These are phyloP conservation scores for Plasmodium vivax DNA, from an alignment of 169 alveolate genomes.

Conservation along the genomic window DNA sequence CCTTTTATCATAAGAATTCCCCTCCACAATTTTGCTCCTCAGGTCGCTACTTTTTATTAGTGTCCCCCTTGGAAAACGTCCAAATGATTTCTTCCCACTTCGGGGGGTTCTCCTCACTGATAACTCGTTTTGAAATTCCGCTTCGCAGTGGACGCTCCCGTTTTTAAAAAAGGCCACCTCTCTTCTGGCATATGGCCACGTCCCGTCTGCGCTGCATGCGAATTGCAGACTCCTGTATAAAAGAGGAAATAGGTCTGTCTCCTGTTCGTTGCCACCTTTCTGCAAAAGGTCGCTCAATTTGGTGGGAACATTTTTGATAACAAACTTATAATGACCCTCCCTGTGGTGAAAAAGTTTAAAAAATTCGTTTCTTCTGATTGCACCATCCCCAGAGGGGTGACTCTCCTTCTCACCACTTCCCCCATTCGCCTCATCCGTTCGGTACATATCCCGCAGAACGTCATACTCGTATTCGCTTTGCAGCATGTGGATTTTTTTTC, in stretches of 20 bases:
- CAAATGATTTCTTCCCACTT: neutral
- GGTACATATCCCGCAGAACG: neutral
- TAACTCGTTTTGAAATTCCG: slow-evolving; percentile 22
- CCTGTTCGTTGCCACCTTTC: neutral
- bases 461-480: slow-evolving; percentile 26
- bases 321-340: neutral
- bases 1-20: neutral
- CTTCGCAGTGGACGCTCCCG: slow-evolving; percentile 12
- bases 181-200: slow-evolving; percentile 14
- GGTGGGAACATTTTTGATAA: slow-evolving; percentile 21
- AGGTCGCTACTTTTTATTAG: neutral
- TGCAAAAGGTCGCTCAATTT: slow-evolving; percentile 6
- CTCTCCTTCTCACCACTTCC: neutral
- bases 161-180: neutral
- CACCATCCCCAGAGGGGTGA: neutral
- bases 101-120: neutral
- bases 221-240: neutral
- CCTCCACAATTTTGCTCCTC: neutral
- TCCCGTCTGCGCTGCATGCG: neutral
- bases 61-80: neutral
- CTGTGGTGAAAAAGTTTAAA: neutral
- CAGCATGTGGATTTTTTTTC: neutral
- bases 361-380: neutral
- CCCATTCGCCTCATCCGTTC: neutral
- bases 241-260: neutral